Conservation (phyloP, 2,329 filamentous ascomycete species). For the Monilinia fructicola region DNA sequence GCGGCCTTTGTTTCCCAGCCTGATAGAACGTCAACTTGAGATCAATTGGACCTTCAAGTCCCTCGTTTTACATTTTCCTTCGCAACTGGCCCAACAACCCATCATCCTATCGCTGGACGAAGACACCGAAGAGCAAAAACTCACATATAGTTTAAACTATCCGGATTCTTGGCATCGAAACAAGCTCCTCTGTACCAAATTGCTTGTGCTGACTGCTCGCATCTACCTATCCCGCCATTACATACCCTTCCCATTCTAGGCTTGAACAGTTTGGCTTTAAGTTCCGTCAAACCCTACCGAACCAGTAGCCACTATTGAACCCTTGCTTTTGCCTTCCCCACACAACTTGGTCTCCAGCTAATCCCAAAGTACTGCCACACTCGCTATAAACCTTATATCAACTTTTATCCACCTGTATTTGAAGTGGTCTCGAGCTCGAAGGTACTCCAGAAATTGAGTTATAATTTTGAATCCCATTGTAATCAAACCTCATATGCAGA, state of each 20-base stretch:
- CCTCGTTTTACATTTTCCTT: constrained; percentile 4
- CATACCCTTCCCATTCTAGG: not conserved
- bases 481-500: not conserved
- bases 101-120: not conserved
- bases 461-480: not conserved
- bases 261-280: constrained; percentile 10
- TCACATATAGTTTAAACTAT: not conserved
- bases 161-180: not conserved
- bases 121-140: not conserved
- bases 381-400: constrained; percentile 15
- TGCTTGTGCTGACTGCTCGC: constrained; percentile 6
- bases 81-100: not conserved
- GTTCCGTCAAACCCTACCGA: constrained; percentile 12
- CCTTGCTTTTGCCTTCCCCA: constrained; percentile 23
- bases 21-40: constrained; percentile 10
- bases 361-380: constrained; percentile 3
- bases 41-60: constrained; percentile 2
- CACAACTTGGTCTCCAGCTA: constrained; percentile 9
- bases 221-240: not conserved
- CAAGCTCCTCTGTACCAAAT: constrained; percentile 6
- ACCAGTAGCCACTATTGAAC: constrained; percentile 18
- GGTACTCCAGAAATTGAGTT: not conserved
- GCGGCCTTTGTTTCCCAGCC: not conserved
- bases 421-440: not conserved
- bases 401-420: not conserved